phyloP scores from a whole-genome alignment of 2,329 filamentous ascomycete genomes.

The Pseudogymnoascus sp. region DNA sequence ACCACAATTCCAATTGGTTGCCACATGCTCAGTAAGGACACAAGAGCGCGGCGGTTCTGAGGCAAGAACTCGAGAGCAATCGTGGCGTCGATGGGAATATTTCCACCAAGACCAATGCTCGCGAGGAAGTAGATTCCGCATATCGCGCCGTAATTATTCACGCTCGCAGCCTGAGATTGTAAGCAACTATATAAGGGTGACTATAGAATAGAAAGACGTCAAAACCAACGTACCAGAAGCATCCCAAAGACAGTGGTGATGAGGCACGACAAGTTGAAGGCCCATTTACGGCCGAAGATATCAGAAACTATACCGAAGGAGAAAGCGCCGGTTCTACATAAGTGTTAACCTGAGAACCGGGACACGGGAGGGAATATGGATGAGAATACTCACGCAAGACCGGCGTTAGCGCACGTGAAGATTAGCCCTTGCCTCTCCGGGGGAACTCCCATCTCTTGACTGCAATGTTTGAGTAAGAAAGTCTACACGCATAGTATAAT shows the following conservation, averaged over 20 bases:
- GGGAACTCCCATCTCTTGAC: conserved; percentile 8
- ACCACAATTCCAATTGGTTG: conserved; percentile 23
- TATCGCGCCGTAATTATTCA: conserved; percentile 17
- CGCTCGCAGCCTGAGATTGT: background rate
- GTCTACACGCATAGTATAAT: background rate
- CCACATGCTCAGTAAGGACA: conserved; percentile 22
- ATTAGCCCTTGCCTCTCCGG: conserved; percentile 10
- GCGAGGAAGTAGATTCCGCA: conserved; percentile 16
- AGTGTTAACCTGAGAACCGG: background rate
- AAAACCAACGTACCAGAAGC: conserved; percentile 13
- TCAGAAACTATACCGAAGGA: background rate
- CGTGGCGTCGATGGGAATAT: conserved; percentile 25
- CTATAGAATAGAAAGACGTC: background rate
- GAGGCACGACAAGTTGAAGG: conserved; percentile 21
- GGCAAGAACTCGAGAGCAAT: conserved; percentile 24
- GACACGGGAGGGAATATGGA: background rate
- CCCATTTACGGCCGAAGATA: conserved; percentile 18
- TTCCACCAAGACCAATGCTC: conserved; percentile 24
- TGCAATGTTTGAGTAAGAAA: background rate
- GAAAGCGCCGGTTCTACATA: background rate
- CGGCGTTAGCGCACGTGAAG: conserved; percentile 18
- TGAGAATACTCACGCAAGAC: background rate
- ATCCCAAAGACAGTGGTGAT: conserved; percentile 19
- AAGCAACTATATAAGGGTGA: background rate
- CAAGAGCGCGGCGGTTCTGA: conserved; percentile 20